Conservation (phyloP, 2,329 filamentous ascomycete species). For the Xylogone sp. region DNA sequence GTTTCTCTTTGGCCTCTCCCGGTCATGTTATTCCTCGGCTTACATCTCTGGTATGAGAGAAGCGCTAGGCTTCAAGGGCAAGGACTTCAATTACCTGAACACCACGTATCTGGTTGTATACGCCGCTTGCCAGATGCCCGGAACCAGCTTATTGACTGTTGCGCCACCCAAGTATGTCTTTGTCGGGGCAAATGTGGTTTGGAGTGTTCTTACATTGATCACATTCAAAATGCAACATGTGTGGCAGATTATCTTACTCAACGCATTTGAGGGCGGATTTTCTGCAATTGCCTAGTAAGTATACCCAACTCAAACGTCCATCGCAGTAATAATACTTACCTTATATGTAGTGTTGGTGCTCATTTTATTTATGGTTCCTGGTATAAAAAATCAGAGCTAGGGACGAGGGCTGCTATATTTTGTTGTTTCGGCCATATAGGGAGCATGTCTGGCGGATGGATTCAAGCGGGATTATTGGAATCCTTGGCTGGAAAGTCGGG, state of each 20-base stretch:
- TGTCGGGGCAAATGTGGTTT: slow-evolving; percentile 37
- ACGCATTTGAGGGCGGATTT: slow-evolving; percentile 40
- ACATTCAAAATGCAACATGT: slow-evolving; percentile 38
- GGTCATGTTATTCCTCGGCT: slow-evolving; percentile 38
- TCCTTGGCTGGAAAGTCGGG: slow-evolving; percentile 31
- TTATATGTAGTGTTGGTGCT: slow-evolving; percentile 34
- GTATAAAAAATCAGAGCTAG: slow-evolving; percentile 40
- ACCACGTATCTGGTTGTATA: slow-evolving; percentile 38
- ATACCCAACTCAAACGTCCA: too few species aligned
- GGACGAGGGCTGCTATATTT: slow-evolving; percentile 36
- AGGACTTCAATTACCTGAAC: slow-evolving; percentile 37
- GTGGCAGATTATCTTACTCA: slow-evolving; percentile 40
- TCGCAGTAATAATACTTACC: too few species aligned
- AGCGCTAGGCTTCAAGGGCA: slow-evolving; percentile 32
- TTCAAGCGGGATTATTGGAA: slow-evolving; percentile 36
- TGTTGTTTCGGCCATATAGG: slow-evolving; percentile 39
- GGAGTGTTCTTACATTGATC: slow-evolving; percentile 39
- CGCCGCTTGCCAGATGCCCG: slow-evolving; percentile 40
- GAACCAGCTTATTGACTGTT: slow-evolving; percentile 35
- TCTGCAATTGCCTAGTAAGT: slow-evolving; percentile 39
- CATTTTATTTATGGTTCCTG: slow-evolving; percentile 42
- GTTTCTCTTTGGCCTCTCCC: slow-evolving; percentile 43
- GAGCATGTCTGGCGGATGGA: slow-evolving; percentile 41
- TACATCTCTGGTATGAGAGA: slow-evolving; percentile 35
- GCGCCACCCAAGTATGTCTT: slow-evolving; percentile 38